A percentile compares a stretch with the other conserved stretches of the same genome.
Conservation (phyloP, 805 yeast species). For the Jamesozyma piceae region DNA sequence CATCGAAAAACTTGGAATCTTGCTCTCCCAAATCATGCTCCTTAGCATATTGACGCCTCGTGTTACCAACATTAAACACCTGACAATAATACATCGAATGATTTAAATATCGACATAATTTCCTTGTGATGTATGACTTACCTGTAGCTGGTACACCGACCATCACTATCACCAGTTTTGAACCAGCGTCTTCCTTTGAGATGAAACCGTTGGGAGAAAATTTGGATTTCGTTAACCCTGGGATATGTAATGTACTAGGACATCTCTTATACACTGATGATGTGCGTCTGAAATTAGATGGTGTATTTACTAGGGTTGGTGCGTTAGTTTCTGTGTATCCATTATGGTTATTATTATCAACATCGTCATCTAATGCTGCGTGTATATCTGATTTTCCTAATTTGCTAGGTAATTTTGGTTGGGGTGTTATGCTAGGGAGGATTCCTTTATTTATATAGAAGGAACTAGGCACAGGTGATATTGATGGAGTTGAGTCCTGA, state of each 20-base stretch:
- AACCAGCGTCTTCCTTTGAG: conserved; percentile 58
- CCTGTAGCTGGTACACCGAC: conserved; percentile 96
- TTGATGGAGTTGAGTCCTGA: neutral
- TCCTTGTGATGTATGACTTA: conserved; percentile 85
- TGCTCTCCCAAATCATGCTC: conserved; percentile 37
- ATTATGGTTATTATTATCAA: too few relatives aligned
- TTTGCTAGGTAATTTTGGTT: too few relatives aligned
- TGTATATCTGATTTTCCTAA: too few relatives aligned
- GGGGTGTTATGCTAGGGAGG: too few relatives aligned
- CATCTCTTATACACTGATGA: conserved; percentile 34
- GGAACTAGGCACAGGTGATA: neutral
- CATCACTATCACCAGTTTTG: conserved; percentile 87
- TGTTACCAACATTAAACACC: conserved; percentile 92
- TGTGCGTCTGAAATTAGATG: neutral
- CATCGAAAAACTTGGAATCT: conserved; percentile 77
- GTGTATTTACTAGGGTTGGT: neutral
- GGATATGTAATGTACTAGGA: conserved; percentile 81
- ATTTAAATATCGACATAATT: conserved; percentile 78
- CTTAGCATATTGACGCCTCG: conserved; percentile 63
- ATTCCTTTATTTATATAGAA: neutral
- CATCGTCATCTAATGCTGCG: too few relatives aligned
- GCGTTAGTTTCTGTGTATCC: neutral
- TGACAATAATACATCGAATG: conserved; percentile 89
- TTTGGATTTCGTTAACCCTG: conserved; percentile 80
- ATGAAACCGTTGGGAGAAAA: conserved; percentile 67